Evolutionary conservation across 1,284 basidiomycete species (phyloP), one percentile per base, ranked within the genome.

Genomic region (Apiotrichum akiyoshidainum): DNA sequence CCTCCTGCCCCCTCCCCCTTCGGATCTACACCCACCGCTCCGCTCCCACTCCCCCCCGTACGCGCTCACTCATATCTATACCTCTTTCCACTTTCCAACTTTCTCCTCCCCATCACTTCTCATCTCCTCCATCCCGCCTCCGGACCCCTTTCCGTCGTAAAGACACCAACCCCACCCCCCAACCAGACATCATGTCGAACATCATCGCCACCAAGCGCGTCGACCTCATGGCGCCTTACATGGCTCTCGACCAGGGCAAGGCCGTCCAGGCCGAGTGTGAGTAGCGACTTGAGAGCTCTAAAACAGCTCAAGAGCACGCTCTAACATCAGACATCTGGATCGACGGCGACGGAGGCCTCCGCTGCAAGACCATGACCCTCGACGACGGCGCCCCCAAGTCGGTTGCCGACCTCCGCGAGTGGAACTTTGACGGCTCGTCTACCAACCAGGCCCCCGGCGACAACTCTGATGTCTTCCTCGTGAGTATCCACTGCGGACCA

Each of bases 381-480:
- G 70, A 74, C 50, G 66, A 74, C 52, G 66, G 71, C 58, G 58
- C 71, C 37, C 74, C 74, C 62, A 57, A 63, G 26, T 69, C 70
- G 37, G 75, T 78, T 39, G 65, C 72, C 57, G 77, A 78, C 59
- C 69, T 78, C 74, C 90, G 89, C 71, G 89, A 92, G 80, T 99
- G 95, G 95, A 96, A 99, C 84, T 99, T 99, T 76, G 95, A 99
- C 79, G 95, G 95, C 69, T 96, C 93, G 40, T 95, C 92, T 46
- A 97, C 93, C 74, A 90, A 90, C 80, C 94, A 96, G 81, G 95
- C 94, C 58, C 92, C 93, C 46, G 94, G 93, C 48, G 76, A 84
- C 74, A 90, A 99, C 83, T 99, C 96, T 35, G 96, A 99, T 76
- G 89, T 99, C 82, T 96, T 93, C 82, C 92, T 99, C 65, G 74